Conservation (phyloP, 2,329 filamentous ascomycete species). For the Zymoseptoria brevis region DNA sequence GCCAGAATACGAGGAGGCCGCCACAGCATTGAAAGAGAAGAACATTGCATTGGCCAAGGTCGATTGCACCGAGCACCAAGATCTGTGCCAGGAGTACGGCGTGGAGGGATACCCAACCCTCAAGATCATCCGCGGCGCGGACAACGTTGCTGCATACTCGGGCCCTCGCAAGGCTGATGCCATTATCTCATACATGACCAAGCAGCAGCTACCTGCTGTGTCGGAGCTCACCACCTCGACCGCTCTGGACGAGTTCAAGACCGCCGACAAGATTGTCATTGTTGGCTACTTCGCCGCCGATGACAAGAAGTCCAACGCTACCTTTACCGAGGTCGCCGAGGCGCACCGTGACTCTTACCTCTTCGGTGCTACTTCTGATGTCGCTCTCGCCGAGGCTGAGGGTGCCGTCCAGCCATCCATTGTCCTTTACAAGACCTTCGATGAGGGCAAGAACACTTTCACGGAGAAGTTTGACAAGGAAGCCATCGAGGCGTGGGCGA, state of each 20-base stretch:
- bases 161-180: constrained; percentile 81
- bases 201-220: constrained; percentile 91
- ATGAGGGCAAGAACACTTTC: constrained; percentile 88
- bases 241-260: constrained; percentile 92
- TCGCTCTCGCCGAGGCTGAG: constrained; percentile 77
- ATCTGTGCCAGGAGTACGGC: constrained; percentile 81
- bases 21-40: constrained; percentile 79
- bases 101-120: constrained; percentile 98
- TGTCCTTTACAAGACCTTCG: constrained; percentile 95
- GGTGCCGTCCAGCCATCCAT: constrained; percentile 79
- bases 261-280: constrained; percentile 89
- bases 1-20: constrained; percentile 82
- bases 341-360: constrained; percentile 82
- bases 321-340: constrained; percentile 66
- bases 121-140: constrained; percentile 92
- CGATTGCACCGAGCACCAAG: constrained; percentile 90
- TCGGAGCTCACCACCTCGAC: constrained; percentile 67
- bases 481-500: constrained; percentile 73
- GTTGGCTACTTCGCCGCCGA: constrained; percentile 77
- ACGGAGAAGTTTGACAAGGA: constrained; percentile 73
- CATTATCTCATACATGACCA: constrained; percentile 86
- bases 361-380: constrained; percentile 82
- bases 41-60: constrained; percentile 77
- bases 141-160: constrained; percentile 73
- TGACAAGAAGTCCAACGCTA: constrained; percentile 79